Evolutionary conservation across 805 yeast genomes (phyloP).

Genomic region (Clavispora phyllophila): DNA sequence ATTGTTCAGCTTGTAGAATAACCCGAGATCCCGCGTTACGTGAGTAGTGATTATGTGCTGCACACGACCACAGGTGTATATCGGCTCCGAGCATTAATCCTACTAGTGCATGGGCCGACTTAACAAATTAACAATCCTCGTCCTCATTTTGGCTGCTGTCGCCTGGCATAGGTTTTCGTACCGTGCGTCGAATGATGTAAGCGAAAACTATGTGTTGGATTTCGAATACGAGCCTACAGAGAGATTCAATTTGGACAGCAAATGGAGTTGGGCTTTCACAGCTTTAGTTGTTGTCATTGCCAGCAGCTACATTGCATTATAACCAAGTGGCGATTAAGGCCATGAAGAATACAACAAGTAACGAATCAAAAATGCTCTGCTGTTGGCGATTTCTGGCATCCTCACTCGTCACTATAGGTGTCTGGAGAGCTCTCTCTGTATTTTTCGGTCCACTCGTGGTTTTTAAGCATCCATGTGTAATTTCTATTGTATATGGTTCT

Average conservation of each 20-base stretch:
- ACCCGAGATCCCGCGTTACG: neutral
- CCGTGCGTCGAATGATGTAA: neutral
- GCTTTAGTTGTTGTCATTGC: conserved; percentile 4
- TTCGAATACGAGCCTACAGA: conserved; percentile 13
- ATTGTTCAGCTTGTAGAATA: neutral
- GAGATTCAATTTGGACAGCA: conserved; percentile 9
- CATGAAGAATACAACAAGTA: too few species aligned
- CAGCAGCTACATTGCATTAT: neutral
- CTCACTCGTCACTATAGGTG: too few species aligned
- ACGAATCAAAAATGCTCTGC: too few species aligned
- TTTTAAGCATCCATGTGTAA: too few species aligned
- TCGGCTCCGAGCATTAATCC: neutral
- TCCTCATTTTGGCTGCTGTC: neutral
- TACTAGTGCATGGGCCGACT: neutral
- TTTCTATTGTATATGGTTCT: too few species aligned
- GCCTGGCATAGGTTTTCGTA: neutral
- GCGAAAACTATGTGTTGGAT: neutral
- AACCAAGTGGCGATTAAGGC: neutral
- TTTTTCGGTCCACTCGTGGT: too few species aligned
- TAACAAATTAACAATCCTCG: neutral
- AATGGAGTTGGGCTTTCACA: conserved; percentile 9
- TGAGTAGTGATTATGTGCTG: neutral
- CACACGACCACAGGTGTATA: neutral
- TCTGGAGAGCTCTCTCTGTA: too few species aligned
- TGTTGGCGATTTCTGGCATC: too few species aligned